These are phyloP conservation scores for Jaltomata sinuosa DNA, from an alignment of 257 asterid genomes.

Conservation along the genomic window DNA sequence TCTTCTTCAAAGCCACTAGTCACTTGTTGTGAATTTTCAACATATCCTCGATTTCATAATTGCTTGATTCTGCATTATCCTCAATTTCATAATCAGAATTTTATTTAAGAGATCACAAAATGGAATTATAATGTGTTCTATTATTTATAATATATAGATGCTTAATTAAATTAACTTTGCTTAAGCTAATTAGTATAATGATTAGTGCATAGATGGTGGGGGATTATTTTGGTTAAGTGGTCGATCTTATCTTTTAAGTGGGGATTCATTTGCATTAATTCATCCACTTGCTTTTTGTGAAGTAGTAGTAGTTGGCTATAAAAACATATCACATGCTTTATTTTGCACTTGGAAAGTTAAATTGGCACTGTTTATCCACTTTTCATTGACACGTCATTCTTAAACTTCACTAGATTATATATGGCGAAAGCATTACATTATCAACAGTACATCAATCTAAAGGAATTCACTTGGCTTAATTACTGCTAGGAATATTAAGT, in stretches of 20 bases:
- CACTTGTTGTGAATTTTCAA: neutral
- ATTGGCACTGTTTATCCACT: neutral
- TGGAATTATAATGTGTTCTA: neutral
- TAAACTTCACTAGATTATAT: neutral
- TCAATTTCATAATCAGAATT: neutral
- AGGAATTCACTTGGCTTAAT: neutral
- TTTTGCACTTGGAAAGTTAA: neutral
- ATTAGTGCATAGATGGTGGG: neutral
- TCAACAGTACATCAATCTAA: neutral
- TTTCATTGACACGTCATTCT: neutral
- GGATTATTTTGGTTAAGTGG: neutral
- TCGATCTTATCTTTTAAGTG: neutral
- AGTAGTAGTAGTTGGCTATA: neutral
- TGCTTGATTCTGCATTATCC: conserved; percentile 19
- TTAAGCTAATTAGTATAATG: neutral
- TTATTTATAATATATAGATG: neutral
- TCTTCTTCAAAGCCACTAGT: neutral
- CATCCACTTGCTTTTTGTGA: neutral
- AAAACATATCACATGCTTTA: neutral
- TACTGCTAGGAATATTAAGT: neutral
- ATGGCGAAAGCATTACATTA: neutral
- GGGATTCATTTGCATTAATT: neutral
- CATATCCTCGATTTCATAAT: neutral
- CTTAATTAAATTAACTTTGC: neutral
- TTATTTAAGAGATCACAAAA: neutral